Evolutionary conservation across 352 stramenopile genomes (phyloP), one percentile per base, ranked within the genome.

Genomic region (Globisporangium cystogenes): DNA sequence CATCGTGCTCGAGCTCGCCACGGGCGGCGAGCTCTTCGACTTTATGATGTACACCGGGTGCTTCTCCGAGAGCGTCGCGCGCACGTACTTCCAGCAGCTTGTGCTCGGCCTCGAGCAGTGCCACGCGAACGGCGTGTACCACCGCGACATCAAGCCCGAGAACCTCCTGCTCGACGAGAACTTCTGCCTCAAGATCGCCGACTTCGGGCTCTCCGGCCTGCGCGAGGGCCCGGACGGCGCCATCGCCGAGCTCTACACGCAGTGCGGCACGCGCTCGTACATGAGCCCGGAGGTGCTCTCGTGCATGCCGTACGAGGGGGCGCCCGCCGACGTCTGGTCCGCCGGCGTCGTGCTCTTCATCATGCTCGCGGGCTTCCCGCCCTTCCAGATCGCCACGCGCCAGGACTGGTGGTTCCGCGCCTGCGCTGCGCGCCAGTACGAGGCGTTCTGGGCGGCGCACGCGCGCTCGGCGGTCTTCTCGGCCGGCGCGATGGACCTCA

Each of bases 161-260:
- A 98, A 98, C 59, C 58, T 98, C 44, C 65, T 98, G 15, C 56
- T 98, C 31, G 86, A 96, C 64, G 72, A 86, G 18, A 72, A 79
- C 31, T 91, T 90, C 52, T 48, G 65, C 10, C 62, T 98, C 57
- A 98, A 98, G 60, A 86, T 99, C 24, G 94, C 89, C 6, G 95
- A 99, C 53, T 98, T 99, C 73, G 95, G 95, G 2, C 72, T 98
- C n/a, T 96, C 93, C 6, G 96, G 95, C 20, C 83, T 95, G 45
- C 68, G 70, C 33, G 76, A 89, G 63, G 74, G 74, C 44, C 55
- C 77, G 0, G 77, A 84, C 43, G 82, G 67, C 60, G 71, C 67
- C 43, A 67, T 82, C 45, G 65, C 62, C n/a, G 81, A 89, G 51
- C 67, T 87, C 1, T 86, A 84, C 55, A 96, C 92, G 48, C 72